Percentiles rank a stretch among this genome's conserved stretches.
Evolutionary conservation across 139 green algal genomes (phyloP).

Genomic region (Chlorella sorokiniana): DNA sequence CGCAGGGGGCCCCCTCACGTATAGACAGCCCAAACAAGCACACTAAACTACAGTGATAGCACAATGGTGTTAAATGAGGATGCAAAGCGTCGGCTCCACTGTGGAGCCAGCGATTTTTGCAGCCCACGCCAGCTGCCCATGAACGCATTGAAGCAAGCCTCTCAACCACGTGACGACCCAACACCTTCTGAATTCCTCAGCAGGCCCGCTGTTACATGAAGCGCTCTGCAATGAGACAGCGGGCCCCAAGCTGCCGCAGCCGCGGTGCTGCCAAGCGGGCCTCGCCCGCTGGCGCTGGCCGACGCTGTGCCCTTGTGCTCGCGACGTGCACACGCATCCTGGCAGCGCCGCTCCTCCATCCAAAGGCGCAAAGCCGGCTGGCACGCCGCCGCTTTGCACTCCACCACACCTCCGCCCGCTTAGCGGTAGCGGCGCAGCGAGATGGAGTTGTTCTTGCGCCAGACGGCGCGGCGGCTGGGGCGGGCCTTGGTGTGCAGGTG

Average conservation of each 20-base stretch:
- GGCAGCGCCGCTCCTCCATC: background rate
- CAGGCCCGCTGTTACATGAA: conserved; percentile 24
- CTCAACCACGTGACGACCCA: too few relatives aligned
- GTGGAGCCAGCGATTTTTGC: too few relatives aligned
- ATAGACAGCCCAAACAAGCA: too few relatives aligned
- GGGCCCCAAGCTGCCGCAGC: background rate
- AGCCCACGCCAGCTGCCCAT: too few relatives aligned
- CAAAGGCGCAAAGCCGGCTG: background rate
- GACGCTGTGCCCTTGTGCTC: too few relatives aligned
- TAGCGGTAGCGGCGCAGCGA: conserved; percentile 95
- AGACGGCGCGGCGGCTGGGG: conserved; percentile 86
- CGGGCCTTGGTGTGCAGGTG: conserved; percentile 90
- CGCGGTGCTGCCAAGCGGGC: too few relatives aligned
- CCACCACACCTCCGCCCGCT: background rate
- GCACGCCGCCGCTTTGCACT: background rate
- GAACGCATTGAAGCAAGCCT: too few relatives aligned
- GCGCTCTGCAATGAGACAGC: conserved; percentile 31
- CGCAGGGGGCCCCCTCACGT: too few relatives aligned
- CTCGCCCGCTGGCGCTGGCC: background rate
- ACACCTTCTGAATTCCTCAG: background rate
- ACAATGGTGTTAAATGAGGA: too few relatives aligned
- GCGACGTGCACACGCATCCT: background rate
- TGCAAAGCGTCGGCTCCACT: too few relatives aligned
- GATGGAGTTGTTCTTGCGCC: conserved; percentile 89
- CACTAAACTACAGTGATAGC: too few relatives aligned